A percentile compares a stretch with the other conserved stretches of the same genome.
Evolutionary conservation across 306 rosid species (phyloP).

Genomic region (Mimosa pudica): DNA sequence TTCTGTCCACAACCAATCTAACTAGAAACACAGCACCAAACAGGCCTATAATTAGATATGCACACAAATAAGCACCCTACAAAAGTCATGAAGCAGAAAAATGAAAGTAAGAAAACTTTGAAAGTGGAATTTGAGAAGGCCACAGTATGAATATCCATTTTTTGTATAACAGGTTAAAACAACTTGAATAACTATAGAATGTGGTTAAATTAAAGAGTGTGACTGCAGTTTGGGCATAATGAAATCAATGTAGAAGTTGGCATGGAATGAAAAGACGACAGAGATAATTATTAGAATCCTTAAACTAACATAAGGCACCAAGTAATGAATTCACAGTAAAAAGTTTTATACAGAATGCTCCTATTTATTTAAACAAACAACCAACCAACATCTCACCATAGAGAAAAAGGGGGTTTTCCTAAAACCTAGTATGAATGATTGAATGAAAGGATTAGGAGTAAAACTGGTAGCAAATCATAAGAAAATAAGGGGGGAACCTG

Average conservation of each 20-base stretch:
- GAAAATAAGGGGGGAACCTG: constrained; percentile 55
- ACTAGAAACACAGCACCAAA: constrained; percentile 58
- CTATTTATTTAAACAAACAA: no score
- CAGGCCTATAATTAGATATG: constrained; percentile 38
- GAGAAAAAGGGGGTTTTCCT: neutral
- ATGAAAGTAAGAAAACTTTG: neutral
- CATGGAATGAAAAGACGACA: neutral
- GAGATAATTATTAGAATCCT: neutral
- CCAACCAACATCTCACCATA: neutral
- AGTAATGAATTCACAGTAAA: neutral
- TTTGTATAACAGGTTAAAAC: neutral
- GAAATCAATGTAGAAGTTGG: neutral
- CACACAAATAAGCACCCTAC: neutral
- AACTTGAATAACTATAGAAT: neutral
- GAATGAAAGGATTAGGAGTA: neutral
- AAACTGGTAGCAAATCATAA: neutral
- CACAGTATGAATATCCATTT: neutral
- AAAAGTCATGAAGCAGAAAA: neutral
- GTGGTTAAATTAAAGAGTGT: neutral
- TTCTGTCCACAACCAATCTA: constrained; percentile 99
- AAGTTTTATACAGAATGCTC: no score
- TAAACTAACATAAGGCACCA: neutral
- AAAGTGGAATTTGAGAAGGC: neutral
- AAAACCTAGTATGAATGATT: neutral
- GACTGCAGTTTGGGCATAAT: neutral